Evolutionary conservation across 345 rosid genomes (phyloP), one percentile per base, ranked within the genome.

Genomic region (Arabis alpina): DNA sequence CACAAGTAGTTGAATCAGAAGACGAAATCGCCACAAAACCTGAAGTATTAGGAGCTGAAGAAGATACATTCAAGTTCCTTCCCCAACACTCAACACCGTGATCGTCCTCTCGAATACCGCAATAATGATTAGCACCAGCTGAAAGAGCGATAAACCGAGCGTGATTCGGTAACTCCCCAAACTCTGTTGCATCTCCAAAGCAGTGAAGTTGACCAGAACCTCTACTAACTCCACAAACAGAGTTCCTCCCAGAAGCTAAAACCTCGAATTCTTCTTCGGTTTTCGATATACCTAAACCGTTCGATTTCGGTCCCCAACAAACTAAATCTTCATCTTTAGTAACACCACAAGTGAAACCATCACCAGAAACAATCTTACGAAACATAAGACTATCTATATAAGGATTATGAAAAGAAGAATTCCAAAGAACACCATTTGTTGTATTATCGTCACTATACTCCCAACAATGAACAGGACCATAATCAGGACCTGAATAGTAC

Each of bases 11-110:
- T 54, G 77, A 85, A 80, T 91, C 97, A 0, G 97, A 88, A 2
- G 97, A 91, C 61, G 99, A 90, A 64, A 94, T 85, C 4, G 97
- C 92, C 63, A 81, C 70, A 76, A 91, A 91, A 5, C 96, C 99
- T 2, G 88, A 82, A 76, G 76, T 82, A 25, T 77, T 85, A 1
- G 94, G 98, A 32, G 83, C 73, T 3, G 85, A 84, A 10, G 91
- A 85, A 5, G 80, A 66, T 0, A 73, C 63, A 23, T 61, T 76
- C 47, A 83, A 76, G 53, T 82, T 80, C 54, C 76, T 81, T 57
- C 99, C 99, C 97, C 97, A 91, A 64, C 99, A 94, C 72, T 88
- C 90, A 43, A 88, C 83, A 13, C 83, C 93, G 60, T 91, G 97
- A 76, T 87, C 86, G 61, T 86, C 99, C 57, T 83, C 81, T 24